Base-by-base conservation (phyloP, 495 filamentous ascomycete species). In the Neurospora discreta region DNA sequence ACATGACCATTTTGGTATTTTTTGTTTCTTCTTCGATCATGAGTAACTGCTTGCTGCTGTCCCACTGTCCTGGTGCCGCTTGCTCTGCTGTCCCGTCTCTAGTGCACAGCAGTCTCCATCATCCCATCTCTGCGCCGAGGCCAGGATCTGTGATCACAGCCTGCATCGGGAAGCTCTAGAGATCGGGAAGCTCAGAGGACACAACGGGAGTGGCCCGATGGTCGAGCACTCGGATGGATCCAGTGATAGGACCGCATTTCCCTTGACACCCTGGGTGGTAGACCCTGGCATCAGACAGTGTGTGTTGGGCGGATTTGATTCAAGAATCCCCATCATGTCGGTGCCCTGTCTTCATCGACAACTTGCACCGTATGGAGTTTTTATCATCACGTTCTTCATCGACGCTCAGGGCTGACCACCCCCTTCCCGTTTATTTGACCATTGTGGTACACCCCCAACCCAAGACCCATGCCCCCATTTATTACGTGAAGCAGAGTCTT, bases 121-220 rank as follows among this genome's bases (percentile, higher is more conserved):
- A 60, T 65, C 26, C 52, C 52, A 3, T 65, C 23, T 65, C 52
- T 33, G 52, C 52, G 52, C 52, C 52, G 52, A 30, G 23, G 52
- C 52, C 52, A 65, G 52, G 71, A 68, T 46, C 42, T 69, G 72
- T 74, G 74, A 75, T 75, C 74, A 70, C 69, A 33, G 68, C 69
- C 71, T 69, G 67, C 67, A 72, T 69, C 33, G 68, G 40, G 52
- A 33, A 43, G 40, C 52, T 42, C 44, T 73, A 68, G 44, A 71
- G 70, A 75, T 75, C 74, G 74, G 72, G 40, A 44, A 72, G 52
- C 73, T 73, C 71, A 70, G 70, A 74, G 73, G 73, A 68, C 52
- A 65, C 52, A 65, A 33, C 52, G 52, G 52, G 52, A 65, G 52
- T 65, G 71, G 44, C 40, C 39, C 44, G 65, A 36, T 39, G 58